Base-by-base conservation (phyloP, 352 stramenopile species). In the Phytophthora aleatoria region DNA sequence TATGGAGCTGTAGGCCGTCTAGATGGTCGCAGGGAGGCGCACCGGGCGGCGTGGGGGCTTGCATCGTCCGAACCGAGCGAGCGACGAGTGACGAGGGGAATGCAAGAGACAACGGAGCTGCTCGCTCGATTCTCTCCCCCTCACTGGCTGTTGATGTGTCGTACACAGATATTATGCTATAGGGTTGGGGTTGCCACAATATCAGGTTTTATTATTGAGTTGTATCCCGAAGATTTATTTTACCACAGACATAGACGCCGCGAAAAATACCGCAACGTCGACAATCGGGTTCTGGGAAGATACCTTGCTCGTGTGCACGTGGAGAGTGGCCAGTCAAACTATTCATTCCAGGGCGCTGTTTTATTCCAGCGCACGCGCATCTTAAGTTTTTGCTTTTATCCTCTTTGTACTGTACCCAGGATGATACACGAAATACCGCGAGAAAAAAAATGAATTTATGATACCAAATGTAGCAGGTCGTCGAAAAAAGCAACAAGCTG, bases 21-120 rank as follows among this genome's bases (percentile, higher is more conserved):
- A 8, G 7, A 13, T 28, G 36, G 6, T 28, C 12, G 20, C 2
- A 30, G 11, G 27, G 33, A 33, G 15, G 44, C 64, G 54, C 31
- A 82, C 74, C 69, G 70, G 74, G 71, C 16, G 71, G 74, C 35
- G 71, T 76, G 8, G 74, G 67, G 44, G 63, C 44, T 67, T 74
- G 55, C 67, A 74, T 73, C 48, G 60, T 82, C 70, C 43, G 36
- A n/a, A 61, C 43, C 33, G 54, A 57, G 36, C 55, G 33, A 64
- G 47, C 53, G 61, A 63, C 41, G 53, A 59, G 53, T 60, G 42
- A 62, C 50, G 51, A 62, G 27, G 49, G 47, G 53, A 67, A 61
- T 61, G 57, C 52, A 50, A 60, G 24, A 62, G 52, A 61, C 45
- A 59, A 64, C 55, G 66, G 67, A 71, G 67, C 56, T 68, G 47